A percentile compares a stretch with the other conserved stretches of the same genome.
phyloP scores from a whole-genome alignment of 2,329 filamentous ascomycete genomes.

The Aspergillus sergii region DNA sequence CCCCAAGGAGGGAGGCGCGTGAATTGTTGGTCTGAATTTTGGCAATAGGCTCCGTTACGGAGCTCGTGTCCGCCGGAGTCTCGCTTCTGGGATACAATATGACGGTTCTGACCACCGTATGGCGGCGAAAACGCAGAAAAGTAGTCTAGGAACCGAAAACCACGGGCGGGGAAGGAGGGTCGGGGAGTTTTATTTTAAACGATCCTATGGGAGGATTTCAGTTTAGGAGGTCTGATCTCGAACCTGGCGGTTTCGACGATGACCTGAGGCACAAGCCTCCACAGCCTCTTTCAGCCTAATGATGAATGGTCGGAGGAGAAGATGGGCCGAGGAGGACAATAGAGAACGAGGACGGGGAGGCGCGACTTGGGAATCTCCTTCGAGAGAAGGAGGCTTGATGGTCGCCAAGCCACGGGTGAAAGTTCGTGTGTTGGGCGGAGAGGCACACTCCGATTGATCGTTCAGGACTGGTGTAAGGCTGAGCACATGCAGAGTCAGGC shows the following conservation, averaged over 20 bases:
- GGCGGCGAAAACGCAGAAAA: slow-evolving; percentile 21
- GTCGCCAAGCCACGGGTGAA: slow-evolving; percentile 25
- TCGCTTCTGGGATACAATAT: slow-evolving; percentile 34
- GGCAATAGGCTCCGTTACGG: slow-evolving; percentile 45
- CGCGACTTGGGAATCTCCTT: slow-evolving; percentile 5
- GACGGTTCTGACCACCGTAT: slow-evolving; percentile 35
- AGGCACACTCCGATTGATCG: slow-evolving; percentile 24
- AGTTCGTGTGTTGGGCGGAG: slow-evolving; percentile 23
- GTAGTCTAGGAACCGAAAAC: not conserved
- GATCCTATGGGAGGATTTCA: slow-evolving; percentile 12
- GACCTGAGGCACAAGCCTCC: slow-evolving; percentile 14
- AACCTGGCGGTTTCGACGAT: slow-evolving; percentile 6
- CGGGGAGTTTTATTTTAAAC: slow-evolving; percentile 10
- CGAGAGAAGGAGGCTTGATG: slow-evolving; percentile 3
- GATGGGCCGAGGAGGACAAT: slow-evolving; percentile 3
- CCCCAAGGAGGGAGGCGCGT: slow-evolving; percentile 62
- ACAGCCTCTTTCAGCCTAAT: slow-evolving; percentile 9
- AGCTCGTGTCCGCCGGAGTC: slow-evolving; percentile 34
- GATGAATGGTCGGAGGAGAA: slow-evolving; percentile 1
- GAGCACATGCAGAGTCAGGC: slow-evolving; percentile 19
- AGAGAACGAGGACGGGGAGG: slow-evolving; percentile 2
- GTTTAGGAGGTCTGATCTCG: slow-evolving; percentile 19
- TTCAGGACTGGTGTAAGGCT: slow-evolving; percentile 19
- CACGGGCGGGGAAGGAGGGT: slow-evolving; percentile 6
- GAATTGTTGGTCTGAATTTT: slow-evolving; percentile 61